Percentiles rank a stretch among this genome's conserved stretches.
phyloP scores from a whole-genome alignment of 345 rosid genomes.

The Rhizophora mangle region DNA sequence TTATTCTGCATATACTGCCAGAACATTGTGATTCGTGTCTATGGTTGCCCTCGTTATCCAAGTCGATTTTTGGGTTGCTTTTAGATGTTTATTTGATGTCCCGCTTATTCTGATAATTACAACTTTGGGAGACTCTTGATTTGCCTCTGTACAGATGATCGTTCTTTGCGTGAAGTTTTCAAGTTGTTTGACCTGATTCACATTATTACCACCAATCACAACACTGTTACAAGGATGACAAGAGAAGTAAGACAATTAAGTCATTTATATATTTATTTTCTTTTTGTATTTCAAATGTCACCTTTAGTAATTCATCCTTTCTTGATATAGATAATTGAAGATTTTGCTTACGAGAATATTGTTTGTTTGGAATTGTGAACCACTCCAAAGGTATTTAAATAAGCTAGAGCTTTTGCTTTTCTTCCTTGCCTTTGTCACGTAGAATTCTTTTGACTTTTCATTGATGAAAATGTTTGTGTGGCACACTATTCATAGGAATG shows the following conservation, averaged over 20 bases:
- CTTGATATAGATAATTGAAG: constrained; percentile 67
- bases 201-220: constrained; percentile 71
- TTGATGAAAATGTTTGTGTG: constrained; percentile 15
- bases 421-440: not conserved
- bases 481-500: constrained; percentile 60
- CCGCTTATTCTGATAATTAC: not conserved
- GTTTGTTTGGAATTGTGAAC: constrained; percentile 88
- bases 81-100: not conserved
- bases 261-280: not conserved
- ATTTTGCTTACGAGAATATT: constrained; percentile 86
- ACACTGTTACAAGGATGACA: constrained; percentile 72
- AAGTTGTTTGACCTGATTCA: constrained; percentile 84
- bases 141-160: constrained; percentile 44
- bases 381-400: constrained; percentile 70
- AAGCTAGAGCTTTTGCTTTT: not conserved
- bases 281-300: not conserved
- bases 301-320: not conserved
- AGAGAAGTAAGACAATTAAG: constrained; percentile 51
- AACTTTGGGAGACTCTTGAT: not conserved
- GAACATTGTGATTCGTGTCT: not conserved
- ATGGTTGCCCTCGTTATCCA: not conserved
- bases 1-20: not conserved
- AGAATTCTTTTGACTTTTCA: not conserved
- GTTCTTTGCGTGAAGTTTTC: constrained; percentile 72
- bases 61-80: not conserved